Evolutionary conservation across 345 rosid species (phyloP), one percentile per base, ranked within the genome.

Genomic region (Rhodamnia rubescens): DNA sequence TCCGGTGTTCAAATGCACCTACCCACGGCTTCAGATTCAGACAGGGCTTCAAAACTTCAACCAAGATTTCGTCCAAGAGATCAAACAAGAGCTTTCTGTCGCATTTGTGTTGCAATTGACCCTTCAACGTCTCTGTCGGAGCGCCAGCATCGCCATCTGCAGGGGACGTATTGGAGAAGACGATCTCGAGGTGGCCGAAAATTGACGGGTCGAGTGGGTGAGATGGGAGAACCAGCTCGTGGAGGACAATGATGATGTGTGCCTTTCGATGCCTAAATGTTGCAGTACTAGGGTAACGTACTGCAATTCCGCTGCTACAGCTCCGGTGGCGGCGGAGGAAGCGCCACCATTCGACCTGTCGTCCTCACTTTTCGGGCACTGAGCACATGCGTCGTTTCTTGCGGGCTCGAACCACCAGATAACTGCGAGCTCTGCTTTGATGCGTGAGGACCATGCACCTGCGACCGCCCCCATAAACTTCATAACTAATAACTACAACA

Each of bases 181-280:
- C n/a, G 27, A 21, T 87, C 85, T 95, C 98, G 75, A 95, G 92
- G 64, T 88, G 85, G 87, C 91, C 85, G 90, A 95, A 97, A 84
- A 91, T 92, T 7, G 97, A 92, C 26, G 97, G 94, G 86, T 97
- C 90, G 15, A 95, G 87, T 18, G 96, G 95, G 44, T 91, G 94
- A 3, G 97, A 88, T 29, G 94, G 92, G 98, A 93, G 90, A 93
- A 92, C 93, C 94, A 92, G 47, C 89, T 83, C 1, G 88, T 87
- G 83, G 87, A 92, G 57, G 96, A 75, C 27, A 47, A 89, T 54
- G 92, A 87, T 16, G 90, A 91, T 52, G 93, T 89, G 59, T 90
- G 89, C 84, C 90, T 92, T 82, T 91, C 92, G 82, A 92, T 83
- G 29, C 95, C 94, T 0, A 91, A 89, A 87, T 94, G 84, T 85